Evolutionary conservation across 176 grass and related monocot genomes (phyloP), one percentile per base, ranked within the genome.

Genomic region (Typha latifolia): DNA sequence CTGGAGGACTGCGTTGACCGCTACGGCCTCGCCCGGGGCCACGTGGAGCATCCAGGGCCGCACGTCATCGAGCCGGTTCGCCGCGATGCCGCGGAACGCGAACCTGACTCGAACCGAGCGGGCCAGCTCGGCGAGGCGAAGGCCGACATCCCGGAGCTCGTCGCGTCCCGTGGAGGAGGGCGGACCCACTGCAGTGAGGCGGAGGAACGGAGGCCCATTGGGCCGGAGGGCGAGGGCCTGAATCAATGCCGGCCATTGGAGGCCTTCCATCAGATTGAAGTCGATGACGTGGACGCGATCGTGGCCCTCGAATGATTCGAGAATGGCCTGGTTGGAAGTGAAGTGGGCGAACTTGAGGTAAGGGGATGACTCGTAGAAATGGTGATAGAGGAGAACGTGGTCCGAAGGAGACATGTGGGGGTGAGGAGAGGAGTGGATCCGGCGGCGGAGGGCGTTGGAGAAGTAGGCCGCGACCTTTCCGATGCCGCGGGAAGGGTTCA

Each of bases 281-380:
- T 97, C 93, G 75, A 97, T 56, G 63, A 97, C 73, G 75, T 97
- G 93, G 13, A 96, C 85, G 49, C 31, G 67, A 5, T 53, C 61
- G 77, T 78, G 75, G 32, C 88, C 88, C 3, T 89, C 77, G 56
- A 96, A 91, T 32, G 93, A 88, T 76, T 96, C 93, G 0, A 95
- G 80, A 61, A 95, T 95, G 49, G 82, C 86, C 49, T 77, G 71
- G 61, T 89, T 95, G 11, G 90, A 79, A 18, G 93, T 97, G 85
- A 97, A 97, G 81, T 97, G 93, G n/a, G 93, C 93, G 61, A 97
- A 97, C 79, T 97, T 97, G 80, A 97, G 88, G 77, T 89, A 97
- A 62, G 93, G 93, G 66, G 84, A 89, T 12, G 88, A 82, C 74
- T 97, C 93, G 78, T 97, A 97, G 80, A 97, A 97, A 81, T 97